Evolutionary conservation across 495 filamentous ascomycete genomes (phyloP), one percentile per base, ranked within the genome.

Genomic region (Penicillium diatomitis): DNA sequence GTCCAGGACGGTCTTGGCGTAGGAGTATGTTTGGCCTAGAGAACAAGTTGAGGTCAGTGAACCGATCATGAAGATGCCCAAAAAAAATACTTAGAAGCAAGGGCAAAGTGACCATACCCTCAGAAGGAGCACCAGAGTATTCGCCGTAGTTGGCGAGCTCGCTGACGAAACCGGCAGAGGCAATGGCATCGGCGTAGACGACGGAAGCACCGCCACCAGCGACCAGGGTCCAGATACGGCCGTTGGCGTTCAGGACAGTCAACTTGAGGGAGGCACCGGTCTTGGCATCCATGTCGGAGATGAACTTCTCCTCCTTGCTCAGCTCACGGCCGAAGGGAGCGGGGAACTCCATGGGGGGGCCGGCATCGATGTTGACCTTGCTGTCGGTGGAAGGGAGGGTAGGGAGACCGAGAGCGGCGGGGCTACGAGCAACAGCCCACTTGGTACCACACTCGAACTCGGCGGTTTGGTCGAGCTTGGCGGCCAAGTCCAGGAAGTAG

Each of bases 131-230:
- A 72, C 92, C 92, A 47, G 90, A 96, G 83, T 99, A 99, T 75
- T 99, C 92, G 70, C 92, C 92, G 68, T 99, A 99, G 82, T 99
- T 99, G 68, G 94, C 94, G 30, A 99, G 79, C 74, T 99, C 90
- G 55, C 85, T 83, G 45, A 95, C 87, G 68, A 94, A 99, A 56
- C 92, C 92, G 64, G 89, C 83, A 44, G 88, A 94, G 60, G 92
- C 94, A 71, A 98, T 98, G 72, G 92, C 92, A 68, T 98, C 92
- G 56, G 92, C 94, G 68, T 97, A 98, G 51, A 98, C 92, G 62
- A 98, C 92, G 31, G 92, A 98, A 52, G 92, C 92, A 88, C 92
- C 92, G 79, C 92, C 92, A 86, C 92, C 92, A 64, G 92, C 92
- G 46, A 98, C 94, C 46, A 98, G 80, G 43, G 92, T 98, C 92